These are phyloP conservation scores for Penicillium argentinense DNA, from an alignment of 495 filamentous ascomycete genomes.

Conservation along the genomic window DNA sequence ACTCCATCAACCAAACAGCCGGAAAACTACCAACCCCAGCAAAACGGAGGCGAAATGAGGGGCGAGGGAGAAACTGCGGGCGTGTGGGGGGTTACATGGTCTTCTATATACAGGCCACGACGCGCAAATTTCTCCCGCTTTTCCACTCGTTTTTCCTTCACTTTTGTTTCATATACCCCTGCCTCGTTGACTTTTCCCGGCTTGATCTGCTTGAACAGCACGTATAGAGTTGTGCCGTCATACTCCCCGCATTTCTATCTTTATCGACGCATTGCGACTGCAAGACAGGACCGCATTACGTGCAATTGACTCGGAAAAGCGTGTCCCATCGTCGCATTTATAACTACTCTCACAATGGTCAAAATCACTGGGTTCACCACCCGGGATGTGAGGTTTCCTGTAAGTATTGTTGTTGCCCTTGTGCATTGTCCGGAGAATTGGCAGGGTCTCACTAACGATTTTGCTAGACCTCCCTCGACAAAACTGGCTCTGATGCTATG, in stretches of 20 bases:
- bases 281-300: not conserved
- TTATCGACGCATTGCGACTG: not conserved
- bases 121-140: conserved; percentile 14
- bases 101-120: conserved; percentile 24
- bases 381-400: conserved; percentile 87
- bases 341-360: conserved; percentile 48
- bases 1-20: conserved; percentile 31
- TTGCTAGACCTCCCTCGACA: conserved; percentile 79
- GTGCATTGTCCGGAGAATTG: not conserved
- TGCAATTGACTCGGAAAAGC: conserved; percentile 12
- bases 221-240: no score
- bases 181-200: not conserved
- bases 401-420: conserved; percentile 32
- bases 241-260: not conserved
- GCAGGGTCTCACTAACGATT: not conserved
- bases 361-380: conserved; percentile 80
- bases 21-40: not conserved
- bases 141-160: conserved; percentile 3
- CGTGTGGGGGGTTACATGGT: conserved; percentile 21
- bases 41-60: conserved; percentile 10
- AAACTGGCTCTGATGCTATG: conserved; percentile 96
- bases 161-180: conserved; percentile 1
- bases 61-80: conserved; percentile 20
- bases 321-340: not conserved
- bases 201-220: no score